Conservation (phyloP, 306 rosid species). For the Glycyrrhiza uralensis region DNA sequence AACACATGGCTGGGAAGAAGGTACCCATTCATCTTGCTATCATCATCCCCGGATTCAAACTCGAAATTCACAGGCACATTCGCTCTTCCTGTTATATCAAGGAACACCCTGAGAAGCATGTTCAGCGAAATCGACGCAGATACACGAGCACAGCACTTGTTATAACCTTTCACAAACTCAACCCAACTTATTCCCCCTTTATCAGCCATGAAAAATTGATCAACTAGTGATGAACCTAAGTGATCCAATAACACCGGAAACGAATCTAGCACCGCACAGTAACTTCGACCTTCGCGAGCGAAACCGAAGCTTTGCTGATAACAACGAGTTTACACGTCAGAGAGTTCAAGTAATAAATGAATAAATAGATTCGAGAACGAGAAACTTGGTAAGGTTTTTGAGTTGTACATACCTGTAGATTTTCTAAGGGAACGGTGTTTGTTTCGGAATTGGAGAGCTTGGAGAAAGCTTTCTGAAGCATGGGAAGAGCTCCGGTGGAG, state of each 20-base stretch:
- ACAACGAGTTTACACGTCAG: constrained; percentile 4
- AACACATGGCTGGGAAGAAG: constrained; percentile 54
- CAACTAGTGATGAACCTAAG: constrained; percentile 53
- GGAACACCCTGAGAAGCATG: constrained; percentile 49
- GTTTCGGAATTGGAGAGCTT: constrained; percentile 57
- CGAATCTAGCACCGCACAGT: constrained; percentile 34
- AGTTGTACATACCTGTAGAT: constrained; percentile 61
- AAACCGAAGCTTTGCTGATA: constrained; percentile 65
- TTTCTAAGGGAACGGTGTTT: constrained; percentile 43
- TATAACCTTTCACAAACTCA: constrained; percentile 71
- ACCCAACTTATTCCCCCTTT: constrained; percentile 68
- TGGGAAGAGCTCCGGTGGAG: constrained; percentile 75
- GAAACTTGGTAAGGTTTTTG: neutral
- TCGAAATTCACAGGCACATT: constrained; percentile 47
- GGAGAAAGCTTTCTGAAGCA: constrained; percentile 69
- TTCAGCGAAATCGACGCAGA: constrained; percentile 58
- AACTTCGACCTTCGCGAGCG: constrained; percentile 32
- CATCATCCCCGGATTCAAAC: constrained; percentile 57
- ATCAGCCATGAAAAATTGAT: constrained; percentile 52
- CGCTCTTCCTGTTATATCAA: constrained; percentile 14
- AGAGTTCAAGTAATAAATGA: neutral
- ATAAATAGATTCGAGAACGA: neutral
- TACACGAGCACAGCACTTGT: constrained; percentile 63
- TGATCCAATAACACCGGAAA: constrained; percentile 58
- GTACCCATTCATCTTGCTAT: constrained; percentile 61